A percentile compares a stretch with the other conserved stretches of the same genome.
These are phyloP conservation scores for Epichloe sibirici DNA, from an alignment of 2,329 filamentous ascomycete species.

Conservation along the genomic window DNA sequence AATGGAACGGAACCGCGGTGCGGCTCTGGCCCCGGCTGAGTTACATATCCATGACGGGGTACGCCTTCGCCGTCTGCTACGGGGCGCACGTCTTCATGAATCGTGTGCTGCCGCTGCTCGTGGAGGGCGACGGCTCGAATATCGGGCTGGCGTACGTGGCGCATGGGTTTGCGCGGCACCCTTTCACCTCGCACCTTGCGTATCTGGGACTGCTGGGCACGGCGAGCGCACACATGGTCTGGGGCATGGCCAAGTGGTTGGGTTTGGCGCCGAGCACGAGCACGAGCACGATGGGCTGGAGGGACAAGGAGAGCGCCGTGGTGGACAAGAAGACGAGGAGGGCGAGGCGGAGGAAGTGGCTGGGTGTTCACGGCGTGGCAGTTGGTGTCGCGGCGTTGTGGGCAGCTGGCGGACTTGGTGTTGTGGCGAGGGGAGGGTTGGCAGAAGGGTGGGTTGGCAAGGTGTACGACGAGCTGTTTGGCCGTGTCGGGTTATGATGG, in stretches of 20 bases:
- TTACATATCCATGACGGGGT: constrained; percentile 61
- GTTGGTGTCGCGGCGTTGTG: constrained; percentile 52
- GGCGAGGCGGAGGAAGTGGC: constrained; percentile 53
- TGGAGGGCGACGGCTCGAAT: constrained; percentile 78
- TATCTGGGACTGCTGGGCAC: constrained; percentile 57
- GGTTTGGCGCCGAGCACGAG: constrained; percentile 46
- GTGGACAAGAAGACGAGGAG: constrained; percentile 39
- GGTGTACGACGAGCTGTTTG: constrained; percentile 59
- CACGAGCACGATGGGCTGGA: constrained; percentile 40
- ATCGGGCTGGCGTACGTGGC: constrained; percentile 73
- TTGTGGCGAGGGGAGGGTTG: constrained; percentile 60
- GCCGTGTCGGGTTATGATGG: constrained; percentile 16
- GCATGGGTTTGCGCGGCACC: constrained; percentile 70
- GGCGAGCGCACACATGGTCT: constrained; percentile 67
- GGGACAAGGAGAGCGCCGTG: constrained; percentile 27
- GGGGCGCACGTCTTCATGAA: constrained; percentile 65
- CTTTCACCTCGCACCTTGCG: constrained; percentile 50
- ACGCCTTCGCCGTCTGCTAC: constrained; percentile 52
- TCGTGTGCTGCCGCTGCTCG: constrained; percentile 57
- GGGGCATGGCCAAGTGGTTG: constrained; percentile 77
- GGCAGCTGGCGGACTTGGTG: constrained; percentile 68
- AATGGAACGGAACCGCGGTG: constrained; percentile 19
- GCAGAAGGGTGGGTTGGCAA: constrained; percentile 68
- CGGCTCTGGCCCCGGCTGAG: constrained; percentile 57
- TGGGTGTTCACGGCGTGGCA: constrained; percentile 55